Evolutionary conservation across 306 rosid species (phyloP), one percentile per base, ranked within the genome.

Genomic region (Rubus idaeus): DNA sequence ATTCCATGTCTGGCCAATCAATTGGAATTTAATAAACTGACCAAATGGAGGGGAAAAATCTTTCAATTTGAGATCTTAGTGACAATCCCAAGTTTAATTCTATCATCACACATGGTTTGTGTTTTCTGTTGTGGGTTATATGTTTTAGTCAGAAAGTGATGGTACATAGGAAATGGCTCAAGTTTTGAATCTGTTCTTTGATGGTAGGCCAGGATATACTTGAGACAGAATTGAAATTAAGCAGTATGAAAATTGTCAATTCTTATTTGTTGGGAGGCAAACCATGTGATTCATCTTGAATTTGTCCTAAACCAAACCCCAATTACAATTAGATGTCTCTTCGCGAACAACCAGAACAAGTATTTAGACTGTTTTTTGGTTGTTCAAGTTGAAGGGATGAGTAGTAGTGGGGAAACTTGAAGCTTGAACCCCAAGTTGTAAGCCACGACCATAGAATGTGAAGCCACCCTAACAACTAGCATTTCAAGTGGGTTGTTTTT

Each of bases 231-330:
- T 30, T 30, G 35, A 30, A 49, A 49, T 10, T 37, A n/a, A 23
- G 40, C 69, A 74, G 11, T 2, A 44, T 20, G 44, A 61, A 45
- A 66, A 2, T 47, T 47, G 39, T 57, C 53, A 66, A 35, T 6
- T 14, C n/a, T 16, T 3, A 55, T 17, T 47, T 45, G 21, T 40
- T 71, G 23, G 74, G 65, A 55, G 61, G 53, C 81, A 80, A 74
- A 56, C 69, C 83, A 77, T 83, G 79, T 83, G 81, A 53, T 47
- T 50, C 73, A 35, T 71, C 72, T 39, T 18, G 76, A 78, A 40
- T 55, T 45, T 75, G 64, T 79, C 74, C 35, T 58, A 46, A 78
- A 16, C 30, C 10, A 46, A 41, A 30, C 60, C 45, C 44, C 12
- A 47, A 65, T 58, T 6, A 23, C 11, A 49, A 39, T 16, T 17